Evolutionary conservation across 305 asterid species (phyloP), one percentile per base, ranked within the genome.

Genomic region (Fraxinus greggii): DNA sequence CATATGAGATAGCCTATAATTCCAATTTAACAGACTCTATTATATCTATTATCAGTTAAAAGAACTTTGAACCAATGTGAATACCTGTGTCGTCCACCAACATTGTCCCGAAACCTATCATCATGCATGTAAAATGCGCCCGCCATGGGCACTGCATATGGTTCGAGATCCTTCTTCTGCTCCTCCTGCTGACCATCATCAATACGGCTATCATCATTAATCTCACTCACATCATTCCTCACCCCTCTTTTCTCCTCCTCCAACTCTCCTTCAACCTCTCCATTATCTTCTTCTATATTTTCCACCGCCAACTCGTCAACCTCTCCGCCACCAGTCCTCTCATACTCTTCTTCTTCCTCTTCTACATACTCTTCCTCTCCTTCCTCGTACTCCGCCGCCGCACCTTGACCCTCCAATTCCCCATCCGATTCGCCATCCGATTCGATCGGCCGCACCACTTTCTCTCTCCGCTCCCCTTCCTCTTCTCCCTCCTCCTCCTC

Each of bases 71-170:
- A 79, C 54, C 42, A 15, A 70, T 35, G 10, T 15, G 31, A 77
- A 31, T 92, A 95, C 99, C 99, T 93, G 84, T 93, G 72, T 67
- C 95, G 86, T 40, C 98, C 97, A 72, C 93, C 93, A 1, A 91
- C 91, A 89, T 86, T 90, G 86, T 93, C 97, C 77, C 94, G 90
- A 83, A 96, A 96, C 82, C 99, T 88, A 82, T 96, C 99, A 90
- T 96, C 98, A 9, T 96, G 99, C 99, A 96, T 96, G 85, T 96
- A 96, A 83, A 96, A 96, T 4, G 99, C 97, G 77, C 99, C 99
- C 0, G 95, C 98, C 3, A 97, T 96, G 1, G 99, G 99, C 88
- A 96, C 99, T 54, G 98, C 90, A 87, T 77, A 96, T 4, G 99
- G 98, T 86, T 94, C 97, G 28, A 86, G 77, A 86, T 87, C 94